Base-by-base conservation (phyloP, 2,329 filamentous ascomycete genomes). In the Sporothrix curviconia region DNA sequence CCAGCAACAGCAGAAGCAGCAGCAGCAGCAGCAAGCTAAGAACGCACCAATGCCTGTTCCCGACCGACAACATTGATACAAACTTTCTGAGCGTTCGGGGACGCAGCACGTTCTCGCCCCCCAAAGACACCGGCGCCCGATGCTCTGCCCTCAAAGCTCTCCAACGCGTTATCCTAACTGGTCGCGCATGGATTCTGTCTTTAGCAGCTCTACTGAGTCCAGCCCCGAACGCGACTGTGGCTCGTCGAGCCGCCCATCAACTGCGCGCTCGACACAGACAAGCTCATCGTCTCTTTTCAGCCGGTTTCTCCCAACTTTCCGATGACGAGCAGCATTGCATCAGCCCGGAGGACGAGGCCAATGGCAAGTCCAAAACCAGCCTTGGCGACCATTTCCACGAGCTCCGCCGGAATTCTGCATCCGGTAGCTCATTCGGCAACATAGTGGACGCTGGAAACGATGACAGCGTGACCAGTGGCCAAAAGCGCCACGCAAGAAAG, bases 61-160 rank as follows among this genome's bases (percentile, higher is more conserved):
- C 40, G 39, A 52, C 69, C 40, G 59, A 65, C 15, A 67, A 69
- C 24, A 61, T 60, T 19, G 63, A 66, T 55, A 56, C 52, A 43
- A 59, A 64, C 17, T 59, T 67, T 7, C 59, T 68, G 9, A 66
- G 67, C 32, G 66, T 73, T n/a, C 70, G 71, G 30, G 69, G 70
- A 30, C 72, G 74, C 46, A 57, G 34, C 60, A 67, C 72, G 24
- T 77, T 77, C 62, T 80, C 80, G 15, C 77, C 79, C 14, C 83
- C 83, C 17, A 84, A n/a, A 80, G 67, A 86, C 83, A 11, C 83
- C 83, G 8, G 76, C 76, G 9, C 76, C 79, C 4, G 76, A 72
- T 54, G 64, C 71, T 25, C 71, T 74, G 34, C 74, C 75, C 5
- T 73, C 74, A 14, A n/a, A 65, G 76, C 9, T 73, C 75, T 2